These are phyloP conservation scores for Acanthamoeba culbertsoni DNA, from an alignment of 208 protist species.

Conservation along the genomic window DNA sequence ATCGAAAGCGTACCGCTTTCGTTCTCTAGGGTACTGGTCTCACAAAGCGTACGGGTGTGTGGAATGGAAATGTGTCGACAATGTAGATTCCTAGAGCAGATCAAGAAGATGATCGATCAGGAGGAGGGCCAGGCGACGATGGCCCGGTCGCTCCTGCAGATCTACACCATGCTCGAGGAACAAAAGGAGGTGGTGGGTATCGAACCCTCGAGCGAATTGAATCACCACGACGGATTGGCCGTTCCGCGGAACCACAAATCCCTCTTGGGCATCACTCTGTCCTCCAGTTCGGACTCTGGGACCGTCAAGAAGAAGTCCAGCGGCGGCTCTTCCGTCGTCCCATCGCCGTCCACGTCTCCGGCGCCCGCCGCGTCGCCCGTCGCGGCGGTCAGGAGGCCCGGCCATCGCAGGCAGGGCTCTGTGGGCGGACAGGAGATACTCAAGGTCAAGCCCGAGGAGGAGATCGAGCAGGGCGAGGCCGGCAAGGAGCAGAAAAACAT, in stretches of 20 bases:
- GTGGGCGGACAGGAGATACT: slow-evolving; percentile 12
- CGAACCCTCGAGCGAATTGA: background rate
- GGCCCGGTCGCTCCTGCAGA: background rate
- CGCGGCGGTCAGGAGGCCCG: background rate
- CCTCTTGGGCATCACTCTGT: background rate
- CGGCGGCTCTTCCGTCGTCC: background rate
- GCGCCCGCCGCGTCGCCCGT: background rate
- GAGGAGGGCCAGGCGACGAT: background rate
- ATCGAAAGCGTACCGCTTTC: too few species aligned
- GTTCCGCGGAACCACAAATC: background rate
- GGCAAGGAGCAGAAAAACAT: slow-evolving; percentile 35
- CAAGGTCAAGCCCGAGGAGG: slow-evolving; percentile 28
- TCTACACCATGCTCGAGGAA: background rate
- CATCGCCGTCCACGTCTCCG: background rate
- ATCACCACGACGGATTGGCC: background rate
- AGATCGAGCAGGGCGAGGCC: background rate
- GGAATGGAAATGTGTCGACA: background rate
- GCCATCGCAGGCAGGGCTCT: background rate
- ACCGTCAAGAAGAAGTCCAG: background rate
- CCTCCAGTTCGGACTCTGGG: background rate
- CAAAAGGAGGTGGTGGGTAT: background rate
- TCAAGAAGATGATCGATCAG: slow-evolving; percentile 18
- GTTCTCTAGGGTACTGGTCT: too few species aligned
- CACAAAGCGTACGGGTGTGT: too few species aligned
- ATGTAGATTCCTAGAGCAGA: background rate